Percentiles rank a stretch among this genome's conserved stretches.
These are phyloP conservation scores for Pisolithus thermaeus DNA, from an alignment of 1,284 basidiomycete species.

Conservation along the genomic window DNA sequence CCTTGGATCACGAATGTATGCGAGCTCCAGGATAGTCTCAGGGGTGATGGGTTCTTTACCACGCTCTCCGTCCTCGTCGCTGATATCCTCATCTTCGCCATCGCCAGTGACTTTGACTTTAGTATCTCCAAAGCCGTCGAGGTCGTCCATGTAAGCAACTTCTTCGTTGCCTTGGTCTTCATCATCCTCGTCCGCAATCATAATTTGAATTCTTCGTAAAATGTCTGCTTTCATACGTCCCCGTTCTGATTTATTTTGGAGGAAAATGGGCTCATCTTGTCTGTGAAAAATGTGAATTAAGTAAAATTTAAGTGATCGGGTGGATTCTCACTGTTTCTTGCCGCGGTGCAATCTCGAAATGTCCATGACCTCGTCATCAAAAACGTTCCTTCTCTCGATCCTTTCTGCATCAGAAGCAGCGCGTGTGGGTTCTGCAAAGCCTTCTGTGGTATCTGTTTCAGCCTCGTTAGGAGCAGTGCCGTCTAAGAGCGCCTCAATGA, in stretches of 20 bases:
- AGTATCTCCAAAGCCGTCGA: constrained; percentile 34
- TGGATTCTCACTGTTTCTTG: constrained; percentile 53
- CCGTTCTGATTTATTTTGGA: constrained; percentile 56
- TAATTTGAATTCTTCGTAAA: constrained; percentile 66
- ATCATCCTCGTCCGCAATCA: constrained; percentile 52
- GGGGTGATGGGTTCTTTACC: constrained; percentile 26
- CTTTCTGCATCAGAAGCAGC: constrained; percentile 6
- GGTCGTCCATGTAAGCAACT: constrained; percentile 45
- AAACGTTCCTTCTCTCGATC: constrained; percentile 60
- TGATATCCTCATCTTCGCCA: constrained; percentile 57
- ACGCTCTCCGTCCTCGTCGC: constrained; percentile 35
- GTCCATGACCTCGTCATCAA: constrained; percentile 68
- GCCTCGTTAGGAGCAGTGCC: constrained; percentile 52
- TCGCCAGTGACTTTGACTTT: constrained; percentile 47
- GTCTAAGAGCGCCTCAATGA: constrained; percentile 66
- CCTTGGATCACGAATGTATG: constrained; percentile 69
- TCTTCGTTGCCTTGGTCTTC: constrained; percentile 13
- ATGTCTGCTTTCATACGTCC: constrained; percentile 79
- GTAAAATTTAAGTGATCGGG: neutral
- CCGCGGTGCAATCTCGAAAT: constrained; percentile 54
- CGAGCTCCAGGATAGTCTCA: constrained; percentile 67
- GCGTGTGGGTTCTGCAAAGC: neutral
- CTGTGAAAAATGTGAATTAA: constrained; percentile 27
- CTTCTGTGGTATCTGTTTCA: neutral
- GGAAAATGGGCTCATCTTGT: constrained; percentile 37